These are phyloP conservation scores for Podospora tetraspora DNA, from an alignment of 495 filamentous ascomycete species.

Conservation along the genomic window DNA sequence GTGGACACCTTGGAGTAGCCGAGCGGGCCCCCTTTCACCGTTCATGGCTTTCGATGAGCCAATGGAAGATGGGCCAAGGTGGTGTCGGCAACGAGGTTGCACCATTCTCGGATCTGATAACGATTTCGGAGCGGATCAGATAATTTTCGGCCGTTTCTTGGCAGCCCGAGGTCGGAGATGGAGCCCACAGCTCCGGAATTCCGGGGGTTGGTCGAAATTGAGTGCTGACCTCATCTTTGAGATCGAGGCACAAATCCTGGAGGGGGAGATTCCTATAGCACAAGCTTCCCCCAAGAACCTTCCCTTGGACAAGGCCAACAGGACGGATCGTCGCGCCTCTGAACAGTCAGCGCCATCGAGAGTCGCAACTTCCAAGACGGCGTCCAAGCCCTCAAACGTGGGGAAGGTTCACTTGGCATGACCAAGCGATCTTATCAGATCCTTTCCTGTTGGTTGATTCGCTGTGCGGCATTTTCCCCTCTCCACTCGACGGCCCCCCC, in stretches of 20 bases:
- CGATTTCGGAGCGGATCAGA: conserved; percentile 42
- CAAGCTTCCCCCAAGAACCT: neutral
- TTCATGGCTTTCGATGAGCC: conserved; percentile 1
- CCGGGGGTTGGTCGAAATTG: neutral
- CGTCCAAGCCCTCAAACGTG: neutral
- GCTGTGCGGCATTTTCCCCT: conserved; percentile 26
- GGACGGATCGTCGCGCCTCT: neutral
- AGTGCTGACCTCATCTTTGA: neutral
- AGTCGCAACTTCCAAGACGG: neutral
- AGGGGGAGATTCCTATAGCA: neutral
- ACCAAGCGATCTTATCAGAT: conserved; percentile 42
- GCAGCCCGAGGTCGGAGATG: conserved; percentile 29
- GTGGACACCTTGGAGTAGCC: neutral
- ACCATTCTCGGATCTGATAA: conserved; percentile 47
- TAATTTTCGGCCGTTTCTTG: conserved; percentile 29
- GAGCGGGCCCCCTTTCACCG: neutral
- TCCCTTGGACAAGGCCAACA: neutral
- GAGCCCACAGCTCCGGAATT: neutral
- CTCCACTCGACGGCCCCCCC: neutral
- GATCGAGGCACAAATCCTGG: neutral
- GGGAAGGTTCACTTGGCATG: conserved; percentile 22
- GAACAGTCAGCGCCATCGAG: neutral
- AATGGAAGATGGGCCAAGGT: conserved; percentile 15
- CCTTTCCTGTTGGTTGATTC: conserved; percentile 10
- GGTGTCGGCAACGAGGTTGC: conserved; percentile 16